Conservation (phyloP, 345 rosid species). For the Crucihimalaya himalaica region DNA sequence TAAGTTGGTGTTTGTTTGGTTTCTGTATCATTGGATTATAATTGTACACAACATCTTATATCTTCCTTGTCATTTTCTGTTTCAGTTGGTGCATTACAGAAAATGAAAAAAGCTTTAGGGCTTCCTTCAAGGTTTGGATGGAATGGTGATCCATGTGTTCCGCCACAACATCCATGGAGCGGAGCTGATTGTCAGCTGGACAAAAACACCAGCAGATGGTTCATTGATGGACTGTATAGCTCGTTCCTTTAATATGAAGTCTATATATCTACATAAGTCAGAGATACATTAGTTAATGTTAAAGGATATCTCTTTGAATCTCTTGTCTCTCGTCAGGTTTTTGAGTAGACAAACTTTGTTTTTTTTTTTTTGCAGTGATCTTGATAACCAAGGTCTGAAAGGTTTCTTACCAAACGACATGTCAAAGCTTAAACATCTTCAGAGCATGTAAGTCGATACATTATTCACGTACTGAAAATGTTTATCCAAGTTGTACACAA, state of each 20-base stretch:
- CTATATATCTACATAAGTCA: neutral
- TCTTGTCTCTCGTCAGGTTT: constrained; percentile 9
- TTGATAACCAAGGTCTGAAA: constrained; percentile 85
- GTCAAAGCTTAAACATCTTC: constrained; percentile 71
- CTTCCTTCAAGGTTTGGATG: constrained; percentile 96
- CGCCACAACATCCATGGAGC: constrained; percentile 97
- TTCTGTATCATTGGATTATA: neutral
- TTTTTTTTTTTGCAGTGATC: constrained; percentile 61
- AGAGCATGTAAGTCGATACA: constrained; percentile 71
- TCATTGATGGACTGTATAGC: constrained; percentile 94
- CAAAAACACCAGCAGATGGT: constrained; percentile 70
- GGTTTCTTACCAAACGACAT: constrained; percentile 80
- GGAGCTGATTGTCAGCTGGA: constrained; percentile 88
- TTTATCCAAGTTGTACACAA: too few species aligned
- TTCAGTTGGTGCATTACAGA: constrained; percentile 75
- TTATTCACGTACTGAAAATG: too few species aligned
- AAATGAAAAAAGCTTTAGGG: constrained; percentile 64
- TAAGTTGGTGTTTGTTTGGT: neutral
- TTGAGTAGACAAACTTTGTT: constrained; percentile 1
- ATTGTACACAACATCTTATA: constrained; percentile 12
- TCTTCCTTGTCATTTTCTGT: constrained; percentile 33
- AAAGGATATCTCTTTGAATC: constrained; percentile 5
- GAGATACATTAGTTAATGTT: neutral
- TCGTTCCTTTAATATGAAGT: constrained; percentile 5
- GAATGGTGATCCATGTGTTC: constrained; percentile 99